A percentile compares a stretch with the other conserved stretches of the same genome.
phyloP scores from a whole-genome alignment of 1,284 basidiomycete genomes.

The Mycena sp. region DNA sequence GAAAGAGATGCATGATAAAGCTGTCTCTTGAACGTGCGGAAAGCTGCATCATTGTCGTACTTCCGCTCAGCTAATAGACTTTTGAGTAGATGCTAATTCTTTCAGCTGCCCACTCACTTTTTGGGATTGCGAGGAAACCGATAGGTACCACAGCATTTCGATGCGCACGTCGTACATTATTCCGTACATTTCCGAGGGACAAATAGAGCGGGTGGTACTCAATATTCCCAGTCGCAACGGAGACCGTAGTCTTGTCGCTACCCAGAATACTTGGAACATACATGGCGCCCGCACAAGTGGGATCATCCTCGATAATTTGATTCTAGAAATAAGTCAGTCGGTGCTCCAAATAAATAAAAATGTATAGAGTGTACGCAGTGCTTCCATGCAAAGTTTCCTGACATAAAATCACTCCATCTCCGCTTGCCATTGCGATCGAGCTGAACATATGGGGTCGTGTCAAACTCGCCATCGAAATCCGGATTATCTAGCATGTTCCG shows the following conservation, averaged over 20 bases:
- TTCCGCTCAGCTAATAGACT: constrained; percentile 10
- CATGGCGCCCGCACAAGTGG: too few species aligned
- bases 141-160: constrained; percentile 37
- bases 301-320: too few species aligned
- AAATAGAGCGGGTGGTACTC: constrained; percentile 45
- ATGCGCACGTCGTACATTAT: constrained; percentile 40
- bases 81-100: too few species aligned
- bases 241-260: constrained; percentile 50
- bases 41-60: constrained; percentile 29
- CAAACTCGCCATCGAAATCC: constrained; percentile 38
- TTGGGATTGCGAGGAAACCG: constrained; percentile 46
- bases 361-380: too few species aligned
- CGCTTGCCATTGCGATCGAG: constrained; percentile 25
- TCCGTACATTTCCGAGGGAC: constrained; percentile 42
- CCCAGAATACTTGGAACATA: constrained; percentile 47
- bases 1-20: constrained; percentile 39
- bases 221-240: constrained; percentile 46
- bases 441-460: constrained; percentile 39
- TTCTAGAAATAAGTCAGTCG: too few species aligned
- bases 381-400: too few species aligned
- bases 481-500: constrained; percentile 42
- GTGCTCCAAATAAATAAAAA: too few species aligned
- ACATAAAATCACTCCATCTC: too few species aligned
- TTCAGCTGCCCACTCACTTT: too few species aligned
- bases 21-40: constrained; percentile 38